Conservation (phyloP, 805 yeast species). For the Torulaspora maleeae region DNA sequence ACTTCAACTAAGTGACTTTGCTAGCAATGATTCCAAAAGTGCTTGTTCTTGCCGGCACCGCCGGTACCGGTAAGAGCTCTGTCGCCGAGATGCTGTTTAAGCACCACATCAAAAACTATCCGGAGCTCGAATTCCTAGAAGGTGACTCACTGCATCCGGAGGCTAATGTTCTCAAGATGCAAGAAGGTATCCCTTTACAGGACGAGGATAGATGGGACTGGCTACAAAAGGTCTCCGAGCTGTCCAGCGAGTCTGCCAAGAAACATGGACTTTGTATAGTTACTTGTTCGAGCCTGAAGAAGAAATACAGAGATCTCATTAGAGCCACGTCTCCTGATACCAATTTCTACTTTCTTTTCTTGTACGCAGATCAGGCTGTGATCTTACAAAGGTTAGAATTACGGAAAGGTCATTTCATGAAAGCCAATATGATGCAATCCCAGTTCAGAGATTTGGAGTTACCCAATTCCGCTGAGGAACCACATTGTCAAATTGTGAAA, state of each 20-base stretch:
- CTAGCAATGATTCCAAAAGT: conserved; percentile 30
- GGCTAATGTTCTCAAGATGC: conserved; percentile 77
- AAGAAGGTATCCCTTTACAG: conserved; percentile 67
- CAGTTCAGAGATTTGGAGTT: conserved; percentile 73
- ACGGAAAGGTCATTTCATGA: conserved; percentile 84
- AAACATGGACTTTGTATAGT: conserved; percentile 44
- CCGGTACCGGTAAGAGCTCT: conserved; percentile 93
- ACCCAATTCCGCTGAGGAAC: conserved; percentile 45
- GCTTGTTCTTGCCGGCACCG: conserved; percentile 84
- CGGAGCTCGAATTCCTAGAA: conserved; percentile 61
- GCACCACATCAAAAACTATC: conserved; percentile 24
- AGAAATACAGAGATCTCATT: conserved; percentile 62
- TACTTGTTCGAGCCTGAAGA: conserved; percentile 83
- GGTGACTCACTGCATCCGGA: conserved; percentile 80
- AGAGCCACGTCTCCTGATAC: conserved; percentile 35
- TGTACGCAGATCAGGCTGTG: conserved; percentile 59
- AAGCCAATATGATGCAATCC: conserved; percentile 72
- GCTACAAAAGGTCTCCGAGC: conserved; percentile 52
- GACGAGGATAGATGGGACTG: conserved; percentile 95
- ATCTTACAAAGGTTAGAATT: conserved; percentile 54
- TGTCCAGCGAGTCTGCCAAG: conserved; percentile 40
- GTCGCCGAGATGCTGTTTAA: conserved; percentile 52
- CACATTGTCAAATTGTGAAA: conserved; percentile 30
- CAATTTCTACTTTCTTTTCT: conserved; percentile 56
- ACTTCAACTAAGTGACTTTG: background rate